Conservation (phyloP, 108 stramenopile genomes). For the Fragilaria crotonensis region DNA sequence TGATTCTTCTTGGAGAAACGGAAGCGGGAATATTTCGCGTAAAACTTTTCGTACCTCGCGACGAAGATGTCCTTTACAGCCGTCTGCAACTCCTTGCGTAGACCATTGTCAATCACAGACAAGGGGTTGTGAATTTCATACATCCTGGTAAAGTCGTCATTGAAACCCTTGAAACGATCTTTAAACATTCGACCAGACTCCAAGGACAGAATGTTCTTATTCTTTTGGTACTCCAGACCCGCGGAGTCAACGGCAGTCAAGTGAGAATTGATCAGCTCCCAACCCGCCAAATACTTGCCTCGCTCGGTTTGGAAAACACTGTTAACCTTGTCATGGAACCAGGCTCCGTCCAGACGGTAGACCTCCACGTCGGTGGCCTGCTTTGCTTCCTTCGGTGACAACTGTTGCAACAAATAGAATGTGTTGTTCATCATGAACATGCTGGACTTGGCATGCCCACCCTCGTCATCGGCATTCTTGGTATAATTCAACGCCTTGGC, state of each 20-base stretch:
- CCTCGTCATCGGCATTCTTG: conserved; percentile 32
- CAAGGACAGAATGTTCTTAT: conserved; percentile 52
- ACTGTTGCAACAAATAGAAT: conserved; percentile 62
- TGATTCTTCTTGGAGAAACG: conserved; percentile 87
- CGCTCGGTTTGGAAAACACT: conserved; percentile 71
- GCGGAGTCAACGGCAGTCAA: conserved; percentile 62
- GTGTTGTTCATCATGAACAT: conserved; percentile 88
- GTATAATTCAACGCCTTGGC: conserved; percentile 71
- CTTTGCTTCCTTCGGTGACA: conserved; percentile 31
- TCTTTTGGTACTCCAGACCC: conserved; percentile 61
- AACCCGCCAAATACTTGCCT: conserved; percentile 59
- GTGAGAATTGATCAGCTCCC: conserved; percentile 66
- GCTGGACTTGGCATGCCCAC: conserved; percentile 42
- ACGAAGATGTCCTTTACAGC: conserved; percentile 59
- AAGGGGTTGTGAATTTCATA: conserved; percentile 53
- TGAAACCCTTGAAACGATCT: conserved; percentile 76
- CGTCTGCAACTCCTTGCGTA: conserved; percentile 52
- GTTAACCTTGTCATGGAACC: conserved; percentile 71
- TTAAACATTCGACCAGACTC: conserved; percentile 81
- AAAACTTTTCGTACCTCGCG: conserved; percentile 65
- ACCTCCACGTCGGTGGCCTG: conserved; percentile 22
- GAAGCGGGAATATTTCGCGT: conserved; percentile 63
- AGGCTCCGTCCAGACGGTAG: conserved; percentile 57
- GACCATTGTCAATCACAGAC: conserved; percentile 59
- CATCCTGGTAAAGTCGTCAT: conserved; percentile 73